Evolutionary conservation across 768 basidiomycete species (phyloP).

Genomic region (Tylopilus vinaceipallidus): DNA sequence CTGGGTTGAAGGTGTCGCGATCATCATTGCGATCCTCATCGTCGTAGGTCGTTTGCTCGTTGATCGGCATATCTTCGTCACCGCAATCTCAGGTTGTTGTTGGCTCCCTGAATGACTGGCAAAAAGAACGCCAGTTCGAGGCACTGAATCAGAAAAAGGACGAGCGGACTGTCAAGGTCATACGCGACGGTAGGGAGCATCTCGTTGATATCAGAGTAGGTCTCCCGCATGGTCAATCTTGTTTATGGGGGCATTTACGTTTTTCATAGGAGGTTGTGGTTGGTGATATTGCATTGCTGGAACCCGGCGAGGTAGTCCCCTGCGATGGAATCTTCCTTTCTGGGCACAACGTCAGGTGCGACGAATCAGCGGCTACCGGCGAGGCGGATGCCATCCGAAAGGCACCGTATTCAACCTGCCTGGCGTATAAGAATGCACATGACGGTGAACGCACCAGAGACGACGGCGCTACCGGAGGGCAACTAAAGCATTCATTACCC

Average conservation of each 20-base stretch:
- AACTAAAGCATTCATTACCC: slow-evolving; percentile 3
- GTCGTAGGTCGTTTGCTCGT: slow-evolving; percentile 50
- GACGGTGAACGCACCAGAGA: slow-evolving; percentile 11
- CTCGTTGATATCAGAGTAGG: slow-evolving; percentile 79
- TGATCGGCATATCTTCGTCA: background rate
- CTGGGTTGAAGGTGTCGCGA: slow-evolving; percentile 94
- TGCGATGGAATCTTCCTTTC: slow-evolving; percentile 93
- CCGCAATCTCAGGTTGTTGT: slow-evolving; percentile 63
- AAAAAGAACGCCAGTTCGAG: slow-evolving; percentile 96
- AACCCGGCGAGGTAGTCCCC: slow-evolving; percentile 94
- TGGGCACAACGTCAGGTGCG: slow-evolving; percentile 93
- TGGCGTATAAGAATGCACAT: slow-evolving; percentile 45
- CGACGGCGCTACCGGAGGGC: slow-evolving; percentile 28
- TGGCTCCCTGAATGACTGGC: slow-evolving; percentile 96
- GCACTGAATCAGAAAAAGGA: slow-evolving; percentile 93
- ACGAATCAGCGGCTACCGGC: slow-evolving; percentile 95
- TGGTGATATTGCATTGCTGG: slow-evolving; percentile 87
- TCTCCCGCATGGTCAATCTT: background rate
- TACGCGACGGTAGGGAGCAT: slow-evolving; percentile 67
- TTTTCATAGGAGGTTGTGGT: slow-evolving; percentile 78
- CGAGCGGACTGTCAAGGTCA: slow-evolving; percentile 84
- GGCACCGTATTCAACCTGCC: slow-evolving; percentile 69
- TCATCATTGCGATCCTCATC: slow-evolving; percentile 71
- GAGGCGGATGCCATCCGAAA: slow-evolving; percentile 97
- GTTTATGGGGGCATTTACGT: slow-evolving; percentile 14